Conservation (phyloP, 2,329 filamentous ascomycete genomes). For the Clonostachys rosea region DNA sequence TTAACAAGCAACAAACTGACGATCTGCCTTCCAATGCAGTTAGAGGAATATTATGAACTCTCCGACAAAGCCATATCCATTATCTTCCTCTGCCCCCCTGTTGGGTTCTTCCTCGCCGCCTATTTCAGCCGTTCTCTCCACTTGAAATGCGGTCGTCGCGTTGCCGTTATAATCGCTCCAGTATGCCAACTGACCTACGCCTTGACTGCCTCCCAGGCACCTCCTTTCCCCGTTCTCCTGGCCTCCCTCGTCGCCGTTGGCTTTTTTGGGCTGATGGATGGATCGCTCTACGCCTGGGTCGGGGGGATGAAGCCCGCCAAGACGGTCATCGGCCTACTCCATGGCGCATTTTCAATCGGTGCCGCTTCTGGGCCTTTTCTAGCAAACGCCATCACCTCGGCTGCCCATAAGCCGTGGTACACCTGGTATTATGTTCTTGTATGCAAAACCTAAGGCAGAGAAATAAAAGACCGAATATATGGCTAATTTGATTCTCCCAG, state of each 20-base stretch:
- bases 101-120: slow-evolving; percentile 37
- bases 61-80: slow-evolving; percentile 34
- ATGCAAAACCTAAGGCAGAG: neutral
- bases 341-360: neutral
- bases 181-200: neutral
- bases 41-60: slow-evolving; percentile 29
- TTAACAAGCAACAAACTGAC: too few species aligned
- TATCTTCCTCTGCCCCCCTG: slow-evolving; percentile 33
- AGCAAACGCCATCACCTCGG: neutral
- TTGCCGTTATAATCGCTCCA: slow-evolving; percentile 19
- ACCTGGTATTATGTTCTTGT: neutral
- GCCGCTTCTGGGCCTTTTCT: neutral
- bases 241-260: slow-evolving; percentile 11
- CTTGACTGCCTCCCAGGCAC: neutral
- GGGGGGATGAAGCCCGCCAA: slow-evolving; percentile 29
- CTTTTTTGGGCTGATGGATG: slow-evolving; percentile 32
- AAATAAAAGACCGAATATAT: too few species aligned
- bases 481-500: too few species aligned
- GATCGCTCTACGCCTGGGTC: slow-evolving; percentile 38
- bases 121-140: slow-evolving; percentile 31
- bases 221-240: neutral
- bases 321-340: slow-evolving; percentile 2
- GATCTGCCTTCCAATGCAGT: slow-evolving; percentile 2
- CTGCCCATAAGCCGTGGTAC: neutral
- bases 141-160: slow-evolving; percentile 29